Evolutionary conservation across 164 flowering plant genomes (phyloP), one percentile per base, ranked within the genome.

Genomic region (Akebia trifoliata): DNA sequence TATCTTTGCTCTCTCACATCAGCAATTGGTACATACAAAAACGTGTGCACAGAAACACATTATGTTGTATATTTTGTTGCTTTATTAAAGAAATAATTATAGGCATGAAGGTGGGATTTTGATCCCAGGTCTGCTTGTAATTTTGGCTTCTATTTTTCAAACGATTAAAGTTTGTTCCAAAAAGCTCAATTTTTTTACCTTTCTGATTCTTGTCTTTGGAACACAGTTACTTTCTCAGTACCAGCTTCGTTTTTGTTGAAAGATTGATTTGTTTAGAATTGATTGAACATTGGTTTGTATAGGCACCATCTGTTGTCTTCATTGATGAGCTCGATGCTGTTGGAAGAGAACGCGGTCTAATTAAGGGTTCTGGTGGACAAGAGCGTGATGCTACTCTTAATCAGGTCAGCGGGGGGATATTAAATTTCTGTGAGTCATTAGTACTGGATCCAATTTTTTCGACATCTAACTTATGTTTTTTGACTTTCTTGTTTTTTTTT

Each of bases 361-460:
- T 87, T 20, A 89, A 86, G 70, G 98, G 96, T 45, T 92, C 98
- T 59, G 98, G 98, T 63, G 96, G 98, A 34, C 95, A 87, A 78
- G 98, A 92, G 74, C 96, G 98, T 62, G 98, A 92, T 80, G 98
- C 98, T 55, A 92, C 98, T 54, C 85, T 92, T 37, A 92, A 92
- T 81, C 98, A 92, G 98, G 98, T 89, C 62, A 28, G 67, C 43
- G 40, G 47, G 50, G 49, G 26, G 25, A 51, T 56, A 34, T 45
- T 31, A 22, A 21, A 28, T 25, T 12, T 29, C 25, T 11, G 45
- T 22, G 11, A 24, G 30, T 15, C 21, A 44, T 32, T 34, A 21
- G 8, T 42, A 11, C 1, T 32, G 22, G 37, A 51, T 24, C 62
- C 11, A 21, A 4, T 2, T 56, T 42, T 12, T n/a, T 26, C 42